Conservation (phyloP, 2,329 filamentous ascomycete genomes). For the Xylariaceae sp. region DNA sequence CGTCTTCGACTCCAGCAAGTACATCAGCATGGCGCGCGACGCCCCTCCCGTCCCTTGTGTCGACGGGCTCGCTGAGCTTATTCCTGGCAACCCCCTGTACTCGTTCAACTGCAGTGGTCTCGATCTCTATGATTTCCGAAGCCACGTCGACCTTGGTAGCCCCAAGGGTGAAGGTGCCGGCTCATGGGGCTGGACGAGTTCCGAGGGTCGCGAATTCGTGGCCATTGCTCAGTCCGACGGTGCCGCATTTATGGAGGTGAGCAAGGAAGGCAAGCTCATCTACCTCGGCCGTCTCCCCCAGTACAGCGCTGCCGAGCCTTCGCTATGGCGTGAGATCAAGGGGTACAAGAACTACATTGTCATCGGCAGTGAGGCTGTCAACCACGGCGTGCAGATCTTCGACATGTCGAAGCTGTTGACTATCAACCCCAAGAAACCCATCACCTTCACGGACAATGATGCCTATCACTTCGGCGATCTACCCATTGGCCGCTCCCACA, state of each 20-base stretch:
- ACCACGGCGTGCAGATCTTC: conserved; percentile 58
- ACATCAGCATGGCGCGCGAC: conserved; percentile 28
- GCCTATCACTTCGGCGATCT: conserved; percentile 38
- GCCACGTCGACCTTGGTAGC: conserved; percentile 34
- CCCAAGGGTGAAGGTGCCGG: conserved; percentile 33
- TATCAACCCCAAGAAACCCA: conserved; percentile 39
- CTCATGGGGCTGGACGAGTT: conserved; percentile 51
- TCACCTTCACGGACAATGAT: conserved; percentile 41
- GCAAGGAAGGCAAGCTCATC: conserved; percentile 42
- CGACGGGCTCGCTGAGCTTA: conserved; percentile 27
- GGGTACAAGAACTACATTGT: conserved; percentile 35
- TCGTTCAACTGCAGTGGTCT: conserved; percentile 30
- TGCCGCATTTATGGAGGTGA: conserved; percentile 50
- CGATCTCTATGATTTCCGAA: conserved; percentile 37
- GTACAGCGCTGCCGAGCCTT: conserved; percentile 38
- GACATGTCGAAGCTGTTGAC: conserved; percentile 54
- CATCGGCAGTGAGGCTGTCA: conserved; percentile 38
- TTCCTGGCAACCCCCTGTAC: conserved; percentile 27
- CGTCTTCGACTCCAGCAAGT: conserved; percentile 27
- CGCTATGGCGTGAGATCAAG: conserved; percentile 50
- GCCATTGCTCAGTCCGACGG: conserved; percentile 51
- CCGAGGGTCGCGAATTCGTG: conserved; percentile 48
- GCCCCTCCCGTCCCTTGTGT: conserved; percentile 24
- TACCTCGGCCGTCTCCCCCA: conserved; percentile 51
- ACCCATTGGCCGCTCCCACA: conserved; percentile 42